These are phyloP conservation scores for Fusarium caatingaense DNA, from an alignment of 2,329 filamentous ascomycete genomes.

Conservation along the genomic window DNA sequence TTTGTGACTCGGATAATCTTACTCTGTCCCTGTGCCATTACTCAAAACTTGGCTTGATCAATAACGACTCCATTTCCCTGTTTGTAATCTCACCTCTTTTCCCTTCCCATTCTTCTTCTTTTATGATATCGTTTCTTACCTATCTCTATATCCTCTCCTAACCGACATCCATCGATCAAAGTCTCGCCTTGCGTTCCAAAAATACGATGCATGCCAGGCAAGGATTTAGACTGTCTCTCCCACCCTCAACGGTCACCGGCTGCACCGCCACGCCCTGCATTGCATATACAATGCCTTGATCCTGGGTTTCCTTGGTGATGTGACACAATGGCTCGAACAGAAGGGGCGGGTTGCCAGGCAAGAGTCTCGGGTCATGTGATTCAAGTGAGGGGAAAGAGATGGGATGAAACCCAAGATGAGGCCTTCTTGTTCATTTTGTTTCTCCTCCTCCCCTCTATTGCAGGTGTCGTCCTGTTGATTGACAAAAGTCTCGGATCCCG, in stretches of 20 bases:
- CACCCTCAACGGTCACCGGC: constrained; percentile 14
- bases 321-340: constrained; percentile 41
- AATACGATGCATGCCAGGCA: constrained; percentile 12
- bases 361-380: constrained; percentile 48
- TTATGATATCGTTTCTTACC: not conserved
- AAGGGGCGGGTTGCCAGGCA: constrained; percentile 40
- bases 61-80: constrained; percentile 4
- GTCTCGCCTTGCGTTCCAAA: constrained; percentile 22
- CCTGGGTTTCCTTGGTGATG: constrained; percentile 42
- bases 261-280: constrained; percentile 26
- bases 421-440: constrained; percentile 26
- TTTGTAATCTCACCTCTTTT: not conserved
- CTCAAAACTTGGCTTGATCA: constrained; percentile 31
- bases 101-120: not conserved
- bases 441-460: constrained; percentile 13
- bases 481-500: not conserved
- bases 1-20: constrained; percentile 39
- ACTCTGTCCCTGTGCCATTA: constrained; percentile 26
- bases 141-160: not conserved
- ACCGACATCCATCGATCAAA: constrained; percentile 2
- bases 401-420: constrained; percentile 43
- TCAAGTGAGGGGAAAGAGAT: constrained; percentile 48
- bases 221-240: constrained; percentile 1
- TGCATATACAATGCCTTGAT: constrained; percentile 33
- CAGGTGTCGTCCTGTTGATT: constrained; percentile 13